Evolutionary conservation across 495 filamentous ascomycete species (phyloP).

Genomic region (Hamigera avellanea): DNA sequence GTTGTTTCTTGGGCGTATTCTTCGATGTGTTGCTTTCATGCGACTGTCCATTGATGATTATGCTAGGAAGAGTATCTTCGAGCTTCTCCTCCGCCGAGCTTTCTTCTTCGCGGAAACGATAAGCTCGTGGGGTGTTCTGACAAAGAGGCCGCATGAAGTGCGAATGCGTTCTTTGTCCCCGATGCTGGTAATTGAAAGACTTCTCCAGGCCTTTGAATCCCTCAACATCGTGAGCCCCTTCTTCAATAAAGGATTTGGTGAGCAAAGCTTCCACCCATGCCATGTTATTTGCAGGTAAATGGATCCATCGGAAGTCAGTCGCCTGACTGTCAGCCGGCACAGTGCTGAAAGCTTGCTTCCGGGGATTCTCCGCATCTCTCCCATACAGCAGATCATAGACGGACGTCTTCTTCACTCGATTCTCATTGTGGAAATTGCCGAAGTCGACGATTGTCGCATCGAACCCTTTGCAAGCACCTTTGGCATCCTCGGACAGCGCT

Average conservation of each 20-base stretch:
- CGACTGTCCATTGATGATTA: slow-evolving; percentile 12
- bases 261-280: slow-evolving; percentile 50
- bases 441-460: slow-evolving; percentile 61
- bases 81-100: slow-evolving; percentile 18
- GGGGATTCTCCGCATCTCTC: slow-evolving; percentile 39
- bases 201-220: slow-evolving; percentile 56
- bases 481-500: slow-evolving; percentile 40
- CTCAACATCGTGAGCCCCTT: slow-evolving; percentile 52
- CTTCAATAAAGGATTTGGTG: slow-evolving; percentile 57
- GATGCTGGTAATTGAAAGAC: slow-evolving; percentile 53
- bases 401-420: slow-evolving; percentile 39
- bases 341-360: slow-evolving; percentile 40
- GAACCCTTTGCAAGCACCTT: slow-evolving; percentile 46
- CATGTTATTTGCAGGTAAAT: slow-evolving; percentile 55
- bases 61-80: slow-evolving; percentile 5
- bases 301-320: slow-evolving; percentile 58
- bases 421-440: slow-evolving; percentile 53
- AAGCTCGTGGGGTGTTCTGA: slow-evolving; percentile 42
- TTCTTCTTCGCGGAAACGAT: slow-evolving; percentile 27
- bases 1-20: slow-evolving; percentile 13
- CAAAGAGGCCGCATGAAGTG: slow-evolving; percentile 57
- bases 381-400: slow-evolving; percentile 54
- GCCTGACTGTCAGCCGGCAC: slow-evolving; percentile 33
- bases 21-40: slow-evolving; percentile 2
- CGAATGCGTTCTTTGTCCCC: slow-evolving; percentile 48